Conservation (phyloP, 1,284 basidiomycete species). For the Cutaneotrichosporon cutaneum region DNA sequence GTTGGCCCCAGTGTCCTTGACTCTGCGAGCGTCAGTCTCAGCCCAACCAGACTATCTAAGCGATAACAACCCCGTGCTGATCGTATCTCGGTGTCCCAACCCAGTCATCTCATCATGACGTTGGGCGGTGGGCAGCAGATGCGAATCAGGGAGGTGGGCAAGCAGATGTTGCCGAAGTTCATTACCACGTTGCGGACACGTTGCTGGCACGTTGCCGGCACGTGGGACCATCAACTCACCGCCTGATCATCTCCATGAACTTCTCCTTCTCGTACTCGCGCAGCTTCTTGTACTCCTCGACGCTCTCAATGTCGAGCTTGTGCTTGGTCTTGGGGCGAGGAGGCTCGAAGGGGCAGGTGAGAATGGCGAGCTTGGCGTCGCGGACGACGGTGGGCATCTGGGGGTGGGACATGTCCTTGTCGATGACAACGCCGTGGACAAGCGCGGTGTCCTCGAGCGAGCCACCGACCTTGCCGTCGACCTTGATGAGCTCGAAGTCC, state of each 20-base stretch:
- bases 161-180: too few relatives aligned
- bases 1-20: slow-evolving; percentile 98
- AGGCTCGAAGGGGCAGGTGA: slow-evolving; percentile 98
- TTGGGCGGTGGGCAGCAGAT: too few relatives aligned
- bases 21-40: slow-evolving; percentile 53
- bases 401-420: slow-evolving; percentile 99
- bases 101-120: neutral
- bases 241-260: slow-evolving; percentile 94
- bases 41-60: neutral
- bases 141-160: neutral
- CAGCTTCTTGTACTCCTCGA: slow-evolving; percentile 97
- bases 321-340: slow-evolving; percentile 99
- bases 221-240: slow-evolving; percentile 33
- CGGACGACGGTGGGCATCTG: slow-evolving; percentile 89
- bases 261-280: slow-evolving; percentile 94
- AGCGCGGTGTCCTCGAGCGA: slow-evolving; percentile 86
- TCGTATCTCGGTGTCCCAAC: neutral
- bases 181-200: neutral
- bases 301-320: slow-evolving; percentile 94
- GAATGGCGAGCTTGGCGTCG: slow-evolving; percentile 91
- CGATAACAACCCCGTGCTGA: neutral
- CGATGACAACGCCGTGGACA: slow-evolving; percentile 85
- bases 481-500: slow-evolving; percentile 98
- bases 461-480: slow-evolving; percentile 97
- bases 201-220: neutral